Base-by-base conservation (phyloP, 768 basidiomycete species). In the Suillus discolor region DNA sequence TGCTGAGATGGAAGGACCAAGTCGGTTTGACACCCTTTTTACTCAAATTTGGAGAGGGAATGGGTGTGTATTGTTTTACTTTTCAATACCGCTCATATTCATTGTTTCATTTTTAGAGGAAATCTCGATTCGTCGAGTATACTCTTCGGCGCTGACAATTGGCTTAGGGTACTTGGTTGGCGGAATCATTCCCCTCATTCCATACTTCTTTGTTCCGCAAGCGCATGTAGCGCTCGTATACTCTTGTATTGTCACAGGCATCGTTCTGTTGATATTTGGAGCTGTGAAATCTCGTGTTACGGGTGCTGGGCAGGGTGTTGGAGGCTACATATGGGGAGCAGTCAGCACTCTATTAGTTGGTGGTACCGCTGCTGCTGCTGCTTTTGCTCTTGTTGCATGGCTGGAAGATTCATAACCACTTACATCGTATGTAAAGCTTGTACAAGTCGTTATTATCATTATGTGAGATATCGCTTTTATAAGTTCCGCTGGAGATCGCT, bases 111-210 rank as follows among this genome's bases (percentile, higher is more conserved):
- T 61, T 39, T 62, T 74, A 91, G 96, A 97, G 84, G 97, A 99
- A 79, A 87, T 97, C 42, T 93, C 96, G 1, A 87, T 88, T 16
- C 83, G 84, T 28, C 86, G 97, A 28, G 82, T 97, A 68, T 98
- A 94, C 80, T 83, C 89, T 44, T 96, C 94, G 1, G 97, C 97
- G 3, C 85, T 97, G 69, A 99, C 97, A 1, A 99, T 99, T 73
- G 97, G 97, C 66, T 84, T 94, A 72, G 94, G 96, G 13, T 97
- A 99, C 80, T 89, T 96, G 68, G 64, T 97, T 63, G 97, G 97
- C 54, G 97, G 97, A 41, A 82, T 96, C 63, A 93, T 99, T 71
- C 97, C 97, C 1, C 85, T 99, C 41, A 71, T 96, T 12, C 95
- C 95, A 13, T 97, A 97, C 79, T 96, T 99, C 81, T 94, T 95